phyloP scores from a whole-genome alignment of 139 green algal species.

The Yamagishiella unicocca region DNA sequence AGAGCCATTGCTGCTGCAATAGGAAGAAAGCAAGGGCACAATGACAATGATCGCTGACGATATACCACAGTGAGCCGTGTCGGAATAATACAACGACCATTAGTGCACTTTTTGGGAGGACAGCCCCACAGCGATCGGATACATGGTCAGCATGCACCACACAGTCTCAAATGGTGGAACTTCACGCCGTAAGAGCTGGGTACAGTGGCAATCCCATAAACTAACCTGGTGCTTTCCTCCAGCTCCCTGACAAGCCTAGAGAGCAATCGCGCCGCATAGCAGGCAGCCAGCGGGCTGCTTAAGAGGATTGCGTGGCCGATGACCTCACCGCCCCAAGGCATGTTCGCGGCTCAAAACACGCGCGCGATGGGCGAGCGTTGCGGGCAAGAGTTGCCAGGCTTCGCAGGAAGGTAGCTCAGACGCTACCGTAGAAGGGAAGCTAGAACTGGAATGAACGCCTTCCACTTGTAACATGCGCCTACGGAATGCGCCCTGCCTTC shows the following conservation, averaged over 20 bases:
- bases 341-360: too few species aligned
- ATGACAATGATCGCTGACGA: not conserved
- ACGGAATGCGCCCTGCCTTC: too few species aligned
- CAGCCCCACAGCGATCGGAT: too few species aligned
- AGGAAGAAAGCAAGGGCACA: not conserved
- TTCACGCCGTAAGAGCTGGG: not conserved
- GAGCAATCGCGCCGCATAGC: not conserved
- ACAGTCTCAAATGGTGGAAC: not conserved
- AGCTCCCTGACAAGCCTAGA: not conserved
- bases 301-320: not conserved
- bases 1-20: not conserved
- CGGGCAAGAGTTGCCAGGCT: too few species aligned
- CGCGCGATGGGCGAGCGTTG: too few species aligned
- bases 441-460: too few species aligned
- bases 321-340: conserved; percentile 14
- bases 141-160: not conserved
- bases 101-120: too few species aligned
- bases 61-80: not conserved
- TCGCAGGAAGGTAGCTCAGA: too few species aligned
- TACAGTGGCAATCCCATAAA: not conserved
- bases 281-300: not conserved
- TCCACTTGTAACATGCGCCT: too few species aligned
- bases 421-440: too few species aligned
- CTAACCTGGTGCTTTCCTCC: not conserved
- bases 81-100: not conserved